Conservation (phyloP, 1,139 yeast genomes). For the Nadsonia starkeyi-henricii region DNA sequence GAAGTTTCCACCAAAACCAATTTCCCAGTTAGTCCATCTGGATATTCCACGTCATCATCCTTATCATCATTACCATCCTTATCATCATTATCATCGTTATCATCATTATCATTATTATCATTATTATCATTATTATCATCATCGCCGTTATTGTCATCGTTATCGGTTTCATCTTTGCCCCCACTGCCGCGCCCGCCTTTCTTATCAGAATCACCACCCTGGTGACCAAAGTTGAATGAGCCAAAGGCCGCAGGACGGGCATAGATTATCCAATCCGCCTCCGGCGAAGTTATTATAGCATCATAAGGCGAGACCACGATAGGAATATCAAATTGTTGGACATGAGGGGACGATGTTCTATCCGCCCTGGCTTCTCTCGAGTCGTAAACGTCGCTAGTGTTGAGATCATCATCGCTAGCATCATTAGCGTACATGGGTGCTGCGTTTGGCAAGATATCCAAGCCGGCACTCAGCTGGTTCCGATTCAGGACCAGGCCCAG, state of each 20-base stretch:
- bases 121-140: conserved; percentile 5
- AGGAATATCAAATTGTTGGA: background rate
- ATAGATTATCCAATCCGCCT: conserved; percentile 4
- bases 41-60: conserved; percentile 3
- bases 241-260: conserved; percentile 7
- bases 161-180: background rate
- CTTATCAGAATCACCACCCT: conserved; percentile 1
- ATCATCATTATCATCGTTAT: conserved; percentile 2
- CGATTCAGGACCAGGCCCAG: too few relatives aligned
- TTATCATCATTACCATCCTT: conserved; percentile 1
- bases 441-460: too few relatives aligned
- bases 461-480: too few relatives aligned
- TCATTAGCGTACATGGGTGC: too few relatives aligned
- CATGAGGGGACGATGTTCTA: too few relatives aligned
- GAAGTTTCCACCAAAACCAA: conserved; percentile 13
- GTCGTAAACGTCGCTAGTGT: too few relatives aligned
- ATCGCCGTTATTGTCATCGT: conserved; percentile 8
- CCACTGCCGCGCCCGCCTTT: background rate
- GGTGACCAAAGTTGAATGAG: conserved; percentile 1
- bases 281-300: conserved; percentile 6
- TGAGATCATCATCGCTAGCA: too few relatives aligned
- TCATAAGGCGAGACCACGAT: background rate
- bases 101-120: conserved; percentile 2
- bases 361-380: too few relatives aligned
- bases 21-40: conserved; percentile 12